Evolutionary conservation across 1,284 basidiomycete species (phyloP).

Genomic region (Cryptococcus sp.): DNA sequence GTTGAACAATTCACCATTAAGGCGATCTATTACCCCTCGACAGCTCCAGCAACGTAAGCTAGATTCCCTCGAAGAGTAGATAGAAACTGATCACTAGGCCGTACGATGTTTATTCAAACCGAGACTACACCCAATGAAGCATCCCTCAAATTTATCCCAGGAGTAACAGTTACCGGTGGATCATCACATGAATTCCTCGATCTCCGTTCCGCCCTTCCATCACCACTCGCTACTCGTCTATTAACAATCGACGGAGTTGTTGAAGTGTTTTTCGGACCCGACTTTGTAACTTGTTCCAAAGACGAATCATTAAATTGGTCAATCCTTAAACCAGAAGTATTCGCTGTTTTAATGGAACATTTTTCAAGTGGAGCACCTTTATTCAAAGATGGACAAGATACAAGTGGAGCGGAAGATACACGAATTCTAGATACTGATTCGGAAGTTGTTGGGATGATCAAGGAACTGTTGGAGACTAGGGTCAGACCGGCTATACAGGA

Average conservation of each 20-base stretch:
- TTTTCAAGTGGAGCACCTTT: constrained; percentile 84
- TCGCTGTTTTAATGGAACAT: constrained; percentile 95
- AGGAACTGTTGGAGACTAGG: constrained; percentile 90
- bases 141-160: constrained; percentile 96
- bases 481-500: constrained; percentile 92
- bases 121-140: constrained; percentile 96
- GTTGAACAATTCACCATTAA: background rate
- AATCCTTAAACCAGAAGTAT: constrained; percentile 95
- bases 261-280: constrained; percentile 90
- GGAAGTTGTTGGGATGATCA: constrained; percentile 99
- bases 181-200: constrained; percentile 90
- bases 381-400: constrained; percentile 64
- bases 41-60: background rate
- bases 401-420: constrained; percentile 82
- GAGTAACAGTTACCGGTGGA: constrained; percentile 72
- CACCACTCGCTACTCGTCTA: constrained; percentile 85
- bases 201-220: constrained; percentile 71
- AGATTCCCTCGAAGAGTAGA: background rate
- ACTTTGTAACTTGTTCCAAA: constrained; percentile 96
- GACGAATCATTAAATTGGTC: constrained; percentile 80
- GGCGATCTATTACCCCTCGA: background rate
- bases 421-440: constrained; percentile 90
- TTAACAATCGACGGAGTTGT: constrained; percentile 90
- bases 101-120: constrained; percentile 95
- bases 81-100: constrained; percentile 51